Base-by-base conservation (phyloP, 2,329 filamentous ascomycete genomes). In the Paramyrothecium sp. region DNA sequence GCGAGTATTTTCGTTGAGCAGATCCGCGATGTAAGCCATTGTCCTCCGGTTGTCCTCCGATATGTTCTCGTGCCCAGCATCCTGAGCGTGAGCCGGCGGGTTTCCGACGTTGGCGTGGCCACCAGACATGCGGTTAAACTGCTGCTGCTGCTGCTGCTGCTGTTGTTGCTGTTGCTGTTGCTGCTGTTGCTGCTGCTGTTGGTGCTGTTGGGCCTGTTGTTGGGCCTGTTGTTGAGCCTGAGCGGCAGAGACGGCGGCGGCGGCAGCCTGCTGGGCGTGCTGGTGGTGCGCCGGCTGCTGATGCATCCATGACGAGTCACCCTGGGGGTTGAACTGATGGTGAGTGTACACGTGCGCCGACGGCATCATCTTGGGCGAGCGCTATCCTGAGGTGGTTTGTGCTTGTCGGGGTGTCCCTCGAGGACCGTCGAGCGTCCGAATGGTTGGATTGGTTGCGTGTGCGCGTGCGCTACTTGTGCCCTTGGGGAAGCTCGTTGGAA, bases 41-140 rank as follows among this genome's bases (percentile, higher is more conserved):
- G 96, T 95, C 63, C 93, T 87, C 65, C 92, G 85, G 74, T 97
- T 97, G 71, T 97, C 94, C 71, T 97, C 94, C 19, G 89, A 91
- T 63, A 95, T 74, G 76, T 85, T 84, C 67, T 91, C 89, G 67
- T 89, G 78, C 61, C 78, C 71, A 58, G 75, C 76, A 65, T 88
- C 81, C 67, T 83, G 81, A 34, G 75, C 74, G 61, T 87, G 83
- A 53, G 71, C 73, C 19, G 73, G 75, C 46, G 81, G 70, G 58
- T 64, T 67, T 30, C 66, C 67, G 23, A 75, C 74, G 55, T 79
- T 81, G 64, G 84, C 87, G 68, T 87, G 87, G 62, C 80, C 86
- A 67, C 83, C 82, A 50, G 89, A 84, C 65, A 96, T 84, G 62
- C 90, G 89, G 71, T 84, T 89, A 75, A 91, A 93, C 71, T 90